Base-by-base conservation (phyloP, 192 early-diverging fungal species). In the Neocallimastix lanati region DNA sequence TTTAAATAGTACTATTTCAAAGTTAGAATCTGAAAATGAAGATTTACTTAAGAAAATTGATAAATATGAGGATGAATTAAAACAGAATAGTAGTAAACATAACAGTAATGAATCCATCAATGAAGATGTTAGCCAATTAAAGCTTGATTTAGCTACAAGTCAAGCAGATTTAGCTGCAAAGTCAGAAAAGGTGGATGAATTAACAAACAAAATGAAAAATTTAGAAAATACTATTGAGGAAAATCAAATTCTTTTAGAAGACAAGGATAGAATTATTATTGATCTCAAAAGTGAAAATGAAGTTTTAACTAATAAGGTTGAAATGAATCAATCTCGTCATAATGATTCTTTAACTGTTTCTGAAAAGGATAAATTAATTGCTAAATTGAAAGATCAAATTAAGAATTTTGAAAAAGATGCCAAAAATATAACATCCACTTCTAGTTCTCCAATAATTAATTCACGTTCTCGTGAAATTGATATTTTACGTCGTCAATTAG, bases 261-360 rank as follows among this genome's bases (percentile, higher is more conserved):
- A 80, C 14, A 85, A 85, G 80, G 86, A 88, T 77, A 81, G 86
- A 13, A 83, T 76, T 16, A 88, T 88, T 40, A 80, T 84, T 11
- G 83, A 86, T 35, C 81, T 88, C 13, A 77, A 81, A 2, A 78
- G 81, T 30, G 86, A 88, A 78, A 78, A 86, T 13, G 88, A 88
- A 76, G 88, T 86, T 50, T 77, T 81, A 14, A 80, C 84, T 9
- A 86, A 86, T 79, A 87, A 81, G 76, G 76, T 85, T 28, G 86
- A 86, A 29, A 82, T 88, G 79, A 77, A 79, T 21, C 78, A 80
- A 29, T 67, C 50, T n/a, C 50, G 50, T 67, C n/a, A 15, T 67
- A 67, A 67, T 67, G 9, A n/a, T n/a, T 25, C 16, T n/a, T 9
- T 67, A 16, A 67, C 50, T 11, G 50, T 67, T 4, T 67, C 50